Conservation (phyloP, 441 rosid species). For the Bruguiera hainesii region DNA sequence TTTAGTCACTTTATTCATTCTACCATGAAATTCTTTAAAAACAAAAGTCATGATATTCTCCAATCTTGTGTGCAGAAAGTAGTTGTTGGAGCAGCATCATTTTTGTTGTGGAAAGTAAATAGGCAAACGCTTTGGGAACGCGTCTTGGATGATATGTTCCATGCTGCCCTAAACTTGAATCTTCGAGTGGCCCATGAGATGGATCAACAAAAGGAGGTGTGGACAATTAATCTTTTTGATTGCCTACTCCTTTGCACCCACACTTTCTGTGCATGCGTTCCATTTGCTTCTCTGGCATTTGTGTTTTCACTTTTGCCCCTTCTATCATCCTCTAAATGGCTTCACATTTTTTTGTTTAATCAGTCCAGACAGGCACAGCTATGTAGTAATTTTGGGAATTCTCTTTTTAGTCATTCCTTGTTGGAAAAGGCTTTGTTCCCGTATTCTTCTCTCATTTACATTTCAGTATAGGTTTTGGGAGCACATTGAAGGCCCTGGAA, state of each 20-base stretch:
- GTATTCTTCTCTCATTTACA: too few relatives aligned
- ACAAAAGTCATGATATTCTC: not conserved
- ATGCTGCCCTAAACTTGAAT: conserved; percentile 73
- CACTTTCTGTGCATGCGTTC: not conserved
- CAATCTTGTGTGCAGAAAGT: conserved; percentile 49
- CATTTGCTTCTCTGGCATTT: not conserved
- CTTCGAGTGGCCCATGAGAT: conserved; percentile 54
- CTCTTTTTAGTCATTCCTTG: too few relatives aligned
- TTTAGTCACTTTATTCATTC: not conserved
- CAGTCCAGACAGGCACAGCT: too few relatives aligned
- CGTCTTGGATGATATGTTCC: conserved; percentile 78
- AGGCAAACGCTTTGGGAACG: conserved; percentile 42
- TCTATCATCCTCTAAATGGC: too few relatives aligned
- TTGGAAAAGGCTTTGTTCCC: too few relatives aligned
- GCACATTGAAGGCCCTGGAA: too few relatives aligned
- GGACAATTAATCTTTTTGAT: not conserved
- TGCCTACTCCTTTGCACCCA: not conserved
- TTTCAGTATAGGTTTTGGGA: too few relatives aligned
- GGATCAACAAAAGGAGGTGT: conserved; percentile 67
- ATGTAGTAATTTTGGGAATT: too few relatives aligned
- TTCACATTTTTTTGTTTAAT: too few relatives aligned
- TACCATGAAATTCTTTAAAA: not conserved
- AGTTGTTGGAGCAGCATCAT: conserved; percentile 37
- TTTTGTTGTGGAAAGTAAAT: conserved; percentile 77
- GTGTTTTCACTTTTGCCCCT: too few relatives aligned